phyloP scores from a whole-genome alignment of 768 basidiomycete species.

The Suillus lakei region DNA sequence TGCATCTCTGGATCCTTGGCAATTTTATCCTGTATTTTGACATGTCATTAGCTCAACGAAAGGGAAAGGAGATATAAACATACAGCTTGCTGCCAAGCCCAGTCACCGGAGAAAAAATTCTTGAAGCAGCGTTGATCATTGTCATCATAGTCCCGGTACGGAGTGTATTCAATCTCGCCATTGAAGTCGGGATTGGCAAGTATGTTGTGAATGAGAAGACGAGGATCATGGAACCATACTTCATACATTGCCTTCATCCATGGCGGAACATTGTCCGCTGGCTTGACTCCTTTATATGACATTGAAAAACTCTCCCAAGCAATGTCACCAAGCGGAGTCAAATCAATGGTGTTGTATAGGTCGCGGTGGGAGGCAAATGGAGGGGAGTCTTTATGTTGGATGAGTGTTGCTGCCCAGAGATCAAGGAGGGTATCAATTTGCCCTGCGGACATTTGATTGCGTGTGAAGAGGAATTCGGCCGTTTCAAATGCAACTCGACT shows the following conservation, averaged over 20 bases:
- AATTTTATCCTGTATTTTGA: conserved; percentile 1
- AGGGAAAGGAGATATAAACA: conserved; percentile 13
- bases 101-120: conserved; percentile 32
- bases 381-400: conserved; percentile 12
- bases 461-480: too few relatives aligned
- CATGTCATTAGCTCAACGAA: neutral
- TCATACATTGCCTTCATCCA: conserved; percentile 34
- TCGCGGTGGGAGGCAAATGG: conserved; percentile 30
- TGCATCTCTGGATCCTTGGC: conserved; percentile 23
- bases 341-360: conserved; percentile 32
- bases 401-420: conserved; percentile 23
- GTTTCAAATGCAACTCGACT: too few relatives aligned
- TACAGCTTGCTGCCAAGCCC: conserved; percentile 38
- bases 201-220: too few relatives aligned
- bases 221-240: conserved; percentile 31
- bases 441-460: too few relatives aligned
- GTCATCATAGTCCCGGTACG: conserved; percentile 19
- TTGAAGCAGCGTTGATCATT: conserved; percentile 12
- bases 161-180: conserved; percentile 23
- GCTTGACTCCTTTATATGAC: conserved; percentile 21
- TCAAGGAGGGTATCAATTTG: conserved; percentile 22
- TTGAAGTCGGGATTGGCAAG: conserved; percentile 28
- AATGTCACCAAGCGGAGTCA: conserved; percentile 17
- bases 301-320: conserved; percentile 25
- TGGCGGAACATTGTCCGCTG: conserved; percentile 16